Evolutionary conservation across 208 protist genomes (phyloP).

Genomic region (Plasmodiophora brassicae): DNA sequence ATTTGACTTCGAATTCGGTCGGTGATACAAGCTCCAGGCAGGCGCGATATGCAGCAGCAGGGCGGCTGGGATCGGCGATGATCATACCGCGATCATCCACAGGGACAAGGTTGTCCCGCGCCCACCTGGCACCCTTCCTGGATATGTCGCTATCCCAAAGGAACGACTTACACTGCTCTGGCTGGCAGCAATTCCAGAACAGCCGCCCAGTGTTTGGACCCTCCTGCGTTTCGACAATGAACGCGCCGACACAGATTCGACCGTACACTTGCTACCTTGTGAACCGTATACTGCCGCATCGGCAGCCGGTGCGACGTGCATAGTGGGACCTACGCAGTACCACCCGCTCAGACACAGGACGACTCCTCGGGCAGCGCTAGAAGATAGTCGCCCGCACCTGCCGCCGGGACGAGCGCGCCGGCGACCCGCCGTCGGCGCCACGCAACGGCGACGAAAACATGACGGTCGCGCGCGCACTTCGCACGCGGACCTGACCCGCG

Average conservation of each 20-base stretch:
- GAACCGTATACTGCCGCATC: constrained; percentile 13
- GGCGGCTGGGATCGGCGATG: neutral
- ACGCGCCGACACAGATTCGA: neutral
- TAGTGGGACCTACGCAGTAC: constrained; percentile 24
- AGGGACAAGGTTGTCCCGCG: neutral
- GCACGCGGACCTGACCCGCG: too few relatives aligned
- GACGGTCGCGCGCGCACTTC: too few relatives aligned
- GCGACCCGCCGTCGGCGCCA: too few relatives aligned
- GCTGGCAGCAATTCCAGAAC: neutral
- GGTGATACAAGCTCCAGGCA: neutral
- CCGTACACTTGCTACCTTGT: neutral
- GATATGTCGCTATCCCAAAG: neutral
- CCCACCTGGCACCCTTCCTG: neutral
- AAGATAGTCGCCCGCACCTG: too few relatives aligned
- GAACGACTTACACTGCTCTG: neutral
- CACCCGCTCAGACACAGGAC: too few relatives aligned
- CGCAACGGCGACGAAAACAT: too few relatives aligned
- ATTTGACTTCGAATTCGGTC: constrained; percentile 6
- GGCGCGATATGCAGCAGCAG: neutral
- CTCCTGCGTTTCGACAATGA: neutral
- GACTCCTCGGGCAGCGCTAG: too few relatives aligned
- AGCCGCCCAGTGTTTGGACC: neutral
- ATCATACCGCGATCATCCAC: neutral
- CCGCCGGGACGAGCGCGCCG: too few relatives aligned
- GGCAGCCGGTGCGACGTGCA: neutral